phyloP scores from a whole-genome alignment of 495 filamentous ascomycete species.

The Pyrenula aspistea region DNA sequence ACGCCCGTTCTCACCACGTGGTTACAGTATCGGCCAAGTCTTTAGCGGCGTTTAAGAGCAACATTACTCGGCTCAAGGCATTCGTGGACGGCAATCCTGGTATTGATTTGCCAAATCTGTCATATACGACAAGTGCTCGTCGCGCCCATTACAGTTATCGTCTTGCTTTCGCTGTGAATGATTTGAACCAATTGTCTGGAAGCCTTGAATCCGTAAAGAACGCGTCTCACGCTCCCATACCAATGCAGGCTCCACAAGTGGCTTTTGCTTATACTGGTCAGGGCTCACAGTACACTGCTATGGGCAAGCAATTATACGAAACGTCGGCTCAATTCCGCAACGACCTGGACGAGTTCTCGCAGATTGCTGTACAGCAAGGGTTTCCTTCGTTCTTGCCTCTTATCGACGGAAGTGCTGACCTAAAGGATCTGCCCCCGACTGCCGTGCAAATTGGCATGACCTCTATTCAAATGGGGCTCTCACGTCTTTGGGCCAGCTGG shows the following conservation, averaged over 20 bases:
- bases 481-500: conserved; percentile 68
- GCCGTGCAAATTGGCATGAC: conserved; percentile 67
- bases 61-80: conserved; percentile 35
- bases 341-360: conserved; percentile 51
- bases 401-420: conserved; percentile 32
- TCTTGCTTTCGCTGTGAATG: conserved; percentile 45
- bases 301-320: conserved; percentile 53
- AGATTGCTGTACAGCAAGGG: conserved; percentile 44
- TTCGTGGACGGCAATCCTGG: conserved; percentile 38
- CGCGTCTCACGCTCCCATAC: conserved; percentile 18
- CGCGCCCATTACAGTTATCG: conserved; percentile 74
- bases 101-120: conserved; percentile 36
- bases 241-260: conserved; percentile 31
- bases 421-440: conserved; percentile 53
- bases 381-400: conserved; percentile 59
- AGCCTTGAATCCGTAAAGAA: conserved; percentile 10
- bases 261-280: conserved; percentile 57
- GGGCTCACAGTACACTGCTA: conserved; percentile 47
- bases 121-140: conserved; percentile 76
- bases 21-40: conserved; percentile 42
- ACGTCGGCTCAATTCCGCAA: conserved; percentile 50
- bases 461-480: conserved; percentile 76
- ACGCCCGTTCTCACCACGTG: conserved; percentile 36
- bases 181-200: conserved; percentile 16
- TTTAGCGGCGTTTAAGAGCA: conserved; percentile 41